Evolutionary conservation across 2,329 filamentous ascomycete genomes (phyloP), one percentile per base, ranked within the genome.

Genomic region (Claviceps africana): DNA sequence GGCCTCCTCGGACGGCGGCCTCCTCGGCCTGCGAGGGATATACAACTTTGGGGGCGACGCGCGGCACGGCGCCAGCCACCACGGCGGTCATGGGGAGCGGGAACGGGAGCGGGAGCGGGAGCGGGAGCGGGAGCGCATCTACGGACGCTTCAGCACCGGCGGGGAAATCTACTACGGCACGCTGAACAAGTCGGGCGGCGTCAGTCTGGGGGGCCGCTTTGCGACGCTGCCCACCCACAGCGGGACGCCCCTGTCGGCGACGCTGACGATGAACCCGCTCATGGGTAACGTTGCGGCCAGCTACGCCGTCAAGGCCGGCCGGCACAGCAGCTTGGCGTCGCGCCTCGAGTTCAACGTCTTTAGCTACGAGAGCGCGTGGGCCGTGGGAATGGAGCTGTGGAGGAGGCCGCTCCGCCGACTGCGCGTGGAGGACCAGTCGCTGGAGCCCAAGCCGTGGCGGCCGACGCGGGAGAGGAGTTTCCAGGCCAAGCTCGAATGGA

Each of bases 321-420:
- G 79, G 35, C 82, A 88, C 61, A 80, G 95, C 59, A 86, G 88
- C 11, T 77, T 98, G 48, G 93, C 89, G 57, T 94, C 89, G 22
- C 82, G 86, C 48, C 91, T 97, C 70, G 89, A 94, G 63, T 98
- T 98, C 70, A 98, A 98, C 62, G 86, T 96, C 48, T 97, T 96
- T 70, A 95, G 88, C 65, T 98, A 96, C 72, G 93, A 98, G 72
- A 95, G 88, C 64, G 86, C 93, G 54, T 85, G 95, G 74, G 84
- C 89, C 28, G 78, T 97, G 25, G 93, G 93, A 15, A 87, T 88
- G 71, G 93, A 98, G 70, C 73, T 97, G 44, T 98, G 93, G 91
- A 82, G 87, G 62, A 84, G 81, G 60, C 73, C 73, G 21, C 65
- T 69, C 17, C 53, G 59, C 55, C 67, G 71, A 19, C 69, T 43